These are phyloP conservation scores for Acer campestre DNA, from an alignment of 345 rosid genomes.

Conservation along the genomic window DNA sequence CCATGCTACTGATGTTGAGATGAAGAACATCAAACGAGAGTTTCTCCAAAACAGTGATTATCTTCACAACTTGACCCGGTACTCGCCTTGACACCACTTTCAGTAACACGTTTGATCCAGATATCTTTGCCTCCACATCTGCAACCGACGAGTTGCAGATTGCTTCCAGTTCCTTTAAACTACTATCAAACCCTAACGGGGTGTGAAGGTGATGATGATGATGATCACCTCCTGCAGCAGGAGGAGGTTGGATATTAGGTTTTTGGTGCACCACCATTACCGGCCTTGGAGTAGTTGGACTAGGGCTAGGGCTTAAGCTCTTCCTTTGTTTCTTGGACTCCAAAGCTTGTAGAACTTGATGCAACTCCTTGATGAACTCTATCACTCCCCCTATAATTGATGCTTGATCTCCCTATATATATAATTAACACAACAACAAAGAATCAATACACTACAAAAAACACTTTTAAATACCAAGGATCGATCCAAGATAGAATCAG, in stretches of 20 bases:
- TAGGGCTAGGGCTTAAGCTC: constrained; percentile 70
- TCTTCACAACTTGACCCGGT: constrained; percentile 70
- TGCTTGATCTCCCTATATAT: constrained; percentile 90
- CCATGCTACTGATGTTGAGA: constrained; percentile 87
- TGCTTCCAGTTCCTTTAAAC: constrained; percentile 54
- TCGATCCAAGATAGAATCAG: too few species aligned
- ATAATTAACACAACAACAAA: neutral
- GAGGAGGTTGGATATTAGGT: constrained; percentile 25
- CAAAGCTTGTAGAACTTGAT: constrained; percentile 74
- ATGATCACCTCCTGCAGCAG: constrained; percentile 14
- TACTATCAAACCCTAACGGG: constrained; percentile 30
- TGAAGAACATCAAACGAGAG: constrained; percentile 80
- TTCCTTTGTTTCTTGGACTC: constrained; percentile 87
- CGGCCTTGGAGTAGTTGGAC: constrained; percentile 41
- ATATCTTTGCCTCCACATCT: constrained; percentile 88
- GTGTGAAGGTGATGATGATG: constrained; percentile 1
- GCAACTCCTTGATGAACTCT: constrained; percentile 89
- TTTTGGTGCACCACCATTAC: constrained; percentile 16
- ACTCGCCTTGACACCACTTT: constrained; percentile 59
- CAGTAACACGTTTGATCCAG: constrained; percentile 76
- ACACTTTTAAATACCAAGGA: neutral
- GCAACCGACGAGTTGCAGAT: constrained; percentile 84
- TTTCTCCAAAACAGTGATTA: constrained; percentile 70
- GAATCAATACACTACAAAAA: too few species aligned
- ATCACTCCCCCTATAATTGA: constrained; percentile 91